These are phyloP conservation scores for Oryza rufipogon DNA, from an alignment of 176 grass and related monocot species.

Conservation along the genomic window DNA sequence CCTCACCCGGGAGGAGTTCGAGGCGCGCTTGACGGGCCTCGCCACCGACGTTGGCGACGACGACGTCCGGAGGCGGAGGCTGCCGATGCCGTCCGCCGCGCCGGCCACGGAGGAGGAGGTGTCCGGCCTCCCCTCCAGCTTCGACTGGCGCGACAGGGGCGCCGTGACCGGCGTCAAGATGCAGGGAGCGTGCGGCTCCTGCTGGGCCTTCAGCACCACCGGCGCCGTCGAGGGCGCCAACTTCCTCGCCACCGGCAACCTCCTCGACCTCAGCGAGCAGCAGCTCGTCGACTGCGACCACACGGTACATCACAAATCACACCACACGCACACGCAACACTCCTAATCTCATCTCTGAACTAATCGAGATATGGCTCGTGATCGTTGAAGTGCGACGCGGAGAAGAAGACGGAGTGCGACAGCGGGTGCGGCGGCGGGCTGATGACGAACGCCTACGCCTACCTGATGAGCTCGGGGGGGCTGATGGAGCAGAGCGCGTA, in stretches of 20 bases:
- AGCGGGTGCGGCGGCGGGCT: constrained; percentile 77
- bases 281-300: constrained; percentile 70
- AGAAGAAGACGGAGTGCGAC: constrained; percentile 65
- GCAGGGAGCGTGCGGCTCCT: constrained; percentile 70
- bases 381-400: constrained; percentile 49
- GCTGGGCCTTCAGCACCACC: constrained; percentile 58
- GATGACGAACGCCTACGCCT: constrained; percentile 86
- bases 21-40: constrained; percentile 61
- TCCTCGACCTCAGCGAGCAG: constrained; percentile 54
- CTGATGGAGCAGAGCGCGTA: constrained; percentile 74
- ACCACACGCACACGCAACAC: too few relatives aligned
- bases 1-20: constrained; percentile 82
- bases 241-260: constrained; percentile 46
- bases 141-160: constrained; percentile 83
- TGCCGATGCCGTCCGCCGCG: not conserved
- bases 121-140: constrained; percentile 57
- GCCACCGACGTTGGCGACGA: not conserved
- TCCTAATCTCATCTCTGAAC: too few relatives aligned
- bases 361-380: not conserved
- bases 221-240: constrained; percentile 48
- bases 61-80: not conserved
- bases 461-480: constrained; percentile 70
- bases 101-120: constrained; percentile 49
- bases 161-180: constrained; percentile 80
- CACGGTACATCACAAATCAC: constrained; percentile 38